phyloP scores from a whole-genome alignment of 768 basidiomycete species.

The Punctularia strigosozonata region DNA sequence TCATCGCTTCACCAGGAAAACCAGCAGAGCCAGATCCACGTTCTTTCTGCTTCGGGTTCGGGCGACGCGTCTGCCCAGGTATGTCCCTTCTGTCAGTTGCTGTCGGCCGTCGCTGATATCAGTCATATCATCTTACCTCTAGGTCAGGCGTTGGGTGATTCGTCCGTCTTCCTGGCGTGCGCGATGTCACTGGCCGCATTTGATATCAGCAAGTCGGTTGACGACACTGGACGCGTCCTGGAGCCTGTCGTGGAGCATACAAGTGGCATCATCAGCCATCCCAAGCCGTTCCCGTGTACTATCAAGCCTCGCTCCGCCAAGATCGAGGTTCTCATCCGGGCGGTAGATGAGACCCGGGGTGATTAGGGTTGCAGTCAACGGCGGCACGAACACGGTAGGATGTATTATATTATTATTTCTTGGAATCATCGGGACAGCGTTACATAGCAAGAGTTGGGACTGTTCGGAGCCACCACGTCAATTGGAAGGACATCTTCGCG shows the following conservation, averaged over 20 bases:
- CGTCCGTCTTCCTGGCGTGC: slow-evolving; percentile 39
- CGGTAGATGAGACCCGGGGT: too few species aligned
- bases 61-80: slow-evolving; percentile 38
- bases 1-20: slow-evolving; percentile 10
- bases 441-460: too few species aligned
- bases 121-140: neutral
- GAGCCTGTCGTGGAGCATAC: slow-evolving; percentile 10
- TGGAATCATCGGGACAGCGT: too few species aligned
- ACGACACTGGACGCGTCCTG: slow-evolving; percentile 10
- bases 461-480: too few species aligned
- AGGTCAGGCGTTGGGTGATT: slow-evolving; percentile 45
- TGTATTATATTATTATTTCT: too few species aligned
- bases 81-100: neutral
- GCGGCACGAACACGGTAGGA: too few species aligned
- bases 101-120: neutral
- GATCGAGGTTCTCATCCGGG: slow-evolving; percentile 4
- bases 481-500: too few species aligned
- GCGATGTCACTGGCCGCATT: slow-evolving; percentile 42
- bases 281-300: slow-evolving; percentile 7
- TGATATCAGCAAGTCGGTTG: slow-evolving; percentile 11
- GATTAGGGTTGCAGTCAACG: too few species aligned
- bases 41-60: slow-evolving; percentile 57
- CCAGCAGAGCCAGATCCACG: slow-evolving; percentile 22
- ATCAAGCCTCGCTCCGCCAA: slow-evolving; percentile 7
- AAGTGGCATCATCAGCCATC: slow-evolving; percentile 12